Evolutionary conservation across 495 filamentous ascomycete genomes (phyloP).

Genomic region (Neurospora discreta): DNA sequence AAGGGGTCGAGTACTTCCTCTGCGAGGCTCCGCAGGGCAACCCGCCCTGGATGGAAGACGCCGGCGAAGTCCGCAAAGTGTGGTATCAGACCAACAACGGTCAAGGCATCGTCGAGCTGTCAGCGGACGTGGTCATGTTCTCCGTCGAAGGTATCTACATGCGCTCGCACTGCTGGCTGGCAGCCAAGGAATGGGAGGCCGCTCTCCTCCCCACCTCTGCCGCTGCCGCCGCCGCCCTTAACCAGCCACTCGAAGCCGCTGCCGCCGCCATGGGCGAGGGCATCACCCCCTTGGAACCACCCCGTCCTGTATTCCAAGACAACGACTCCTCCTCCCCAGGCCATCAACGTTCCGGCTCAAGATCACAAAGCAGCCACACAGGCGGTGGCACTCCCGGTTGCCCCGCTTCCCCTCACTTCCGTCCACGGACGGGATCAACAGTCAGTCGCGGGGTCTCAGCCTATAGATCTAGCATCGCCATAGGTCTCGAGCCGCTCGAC

Average conservation of each 20-base stretch:
- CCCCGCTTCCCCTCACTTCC: slow-evolving; percentile 19
- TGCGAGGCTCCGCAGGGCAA: slow-evolving; percentile 77
- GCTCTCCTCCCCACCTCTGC: slow-evolving; percentile 1
- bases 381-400: slow-evolving; percentile 5
- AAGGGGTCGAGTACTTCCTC: slow-evolving; percentile 93
- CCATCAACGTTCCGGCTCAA: background rate
- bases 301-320: slow-evolving; percentile 18
- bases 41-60: slow-evolving; percentile 75
- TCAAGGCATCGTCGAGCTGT: slow-evolving; percentile 61
- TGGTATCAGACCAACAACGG: slow-evolving; percentile 68
- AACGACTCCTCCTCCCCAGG: background rate
- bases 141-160: slow-evolving; percentile 84
- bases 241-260: background rate
- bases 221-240: background rate
- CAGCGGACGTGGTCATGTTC: slow-evolving; percentile 74
- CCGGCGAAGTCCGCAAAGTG: slow-evolving; percentile 49
- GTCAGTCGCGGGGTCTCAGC: slow-evolving; percentile 16
- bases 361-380: background rate
- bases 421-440: slow-evolving; percentile 22
- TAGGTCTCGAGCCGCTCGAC: slow-evolving; percentile 34
- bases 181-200: slow-evolving; percentile 60
- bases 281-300: slow-evolving; percentile 27
- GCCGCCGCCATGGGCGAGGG: background rate
- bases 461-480: slow-evolving; percentile 33
- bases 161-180: slow-evolving; percentile 83